Base-by-base conservation (phyloP, 1,284 basidiomycete genomes). In the Cutaneotrichosporon arboriforme region DNA sequence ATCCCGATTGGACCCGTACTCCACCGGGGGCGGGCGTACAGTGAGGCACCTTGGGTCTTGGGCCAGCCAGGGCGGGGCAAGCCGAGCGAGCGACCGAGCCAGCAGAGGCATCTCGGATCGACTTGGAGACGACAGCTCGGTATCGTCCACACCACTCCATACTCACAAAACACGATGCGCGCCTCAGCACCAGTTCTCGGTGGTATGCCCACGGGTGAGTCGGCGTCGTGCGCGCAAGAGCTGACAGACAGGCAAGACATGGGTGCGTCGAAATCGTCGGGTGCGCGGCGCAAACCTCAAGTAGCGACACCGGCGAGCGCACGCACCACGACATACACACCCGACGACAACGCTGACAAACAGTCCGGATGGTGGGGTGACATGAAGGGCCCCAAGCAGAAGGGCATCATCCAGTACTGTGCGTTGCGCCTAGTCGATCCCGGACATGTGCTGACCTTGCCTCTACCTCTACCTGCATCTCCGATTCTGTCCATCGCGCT, bases 341-440 rank as follows among this genome's bases (percentile, higher is more conserved):
- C 15, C 31, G 20, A 8, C 15, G 26, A 18, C 21, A 36, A 8
- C 17, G 44, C 48, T 52, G 51, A 60, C 54, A 46, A 3, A 22
- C 57, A 93, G 89, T 86, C 82, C 76, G 79, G 85, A 51, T 94
- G 91, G 91, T 96, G 91, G 91, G 91, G 91, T 77, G 85, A 87
- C 76, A 82, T 83, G 70, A 77, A 78, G 47, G 81, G 81, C 55
- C 80, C 77, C 39, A 84, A 80, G 75, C 88, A 91, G 72, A 89
- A 83, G 77, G 89, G 90, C 55, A 80, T 94, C 59, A 77, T 81
- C 52, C 76, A 80, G 67, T 96, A 96, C 80, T 79, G 91, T 94
- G 67, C 75, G 87, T 65, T n/a, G 31, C n/a, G 37, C 20, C n/a
- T 15, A 31, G n/a, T 33, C 15, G 7, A 31, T 33, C 26, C 31